Evolutionary conservation across 495 filamentous ascomycete genomes (phyloP), one percentile per base, ranked within the genome.

Genomic region (Daldinia loculata): DNA sequence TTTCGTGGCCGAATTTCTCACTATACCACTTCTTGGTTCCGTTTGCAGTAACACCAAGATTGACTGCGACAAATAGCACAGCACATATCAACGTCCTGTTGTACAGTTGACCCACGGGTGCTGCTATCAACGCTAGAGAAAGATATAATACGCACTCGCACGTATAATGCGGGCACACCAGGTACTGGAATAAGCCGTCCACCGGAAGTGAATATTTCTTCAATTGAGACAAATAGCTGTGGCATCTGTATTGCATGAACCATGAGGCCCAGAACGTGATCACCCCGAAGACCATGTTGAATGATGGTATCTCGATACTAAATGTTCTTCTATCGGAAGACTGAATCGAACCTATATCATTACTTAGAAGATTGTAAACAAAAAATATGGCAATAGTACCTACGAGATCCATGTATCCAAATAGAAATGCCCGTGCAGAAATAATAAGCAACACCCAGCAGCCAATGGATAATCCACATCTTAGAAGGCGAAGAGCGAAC

Each of bases 161-260:
- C 0, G 90, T 90, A 78, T 98, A 99, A 80, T 98, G 95, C n/a
- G 96, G 94, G 67, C 90, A 96, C 9, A 97, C 80, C 17, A 95
- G 70, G 32, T 75, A 80, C 39, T 81, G 81, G 75, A 98, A 99
- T 41, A 91, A 74, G 4, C 90, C 89, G 11, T 77, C 69, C 0
- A 78, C 68, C 2, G 95, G 95, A 3, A 98, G 80, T 17, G 90
- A 91, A 76, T 98, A 98, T 69, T 93, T 95, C 74, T 90, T 88
- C 41, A 98, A 82, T 2, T 89, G 88, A 43, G 88, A 89, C 26
- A 99, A 90, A 77, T 97, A 90, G 45, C 80, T 82, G 77, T 99
- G 95, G 74, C 89, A 92, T 76, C 89, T 87, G 77, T 96, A 86
- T 79, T 99, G 95, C 67, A 92, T 79, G 26, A 88, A 84, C 52